Evolutionary conservation across 768 basidiomycete genomes (phyloP).

Genomic region (Agaricus bisporus): DNA sequence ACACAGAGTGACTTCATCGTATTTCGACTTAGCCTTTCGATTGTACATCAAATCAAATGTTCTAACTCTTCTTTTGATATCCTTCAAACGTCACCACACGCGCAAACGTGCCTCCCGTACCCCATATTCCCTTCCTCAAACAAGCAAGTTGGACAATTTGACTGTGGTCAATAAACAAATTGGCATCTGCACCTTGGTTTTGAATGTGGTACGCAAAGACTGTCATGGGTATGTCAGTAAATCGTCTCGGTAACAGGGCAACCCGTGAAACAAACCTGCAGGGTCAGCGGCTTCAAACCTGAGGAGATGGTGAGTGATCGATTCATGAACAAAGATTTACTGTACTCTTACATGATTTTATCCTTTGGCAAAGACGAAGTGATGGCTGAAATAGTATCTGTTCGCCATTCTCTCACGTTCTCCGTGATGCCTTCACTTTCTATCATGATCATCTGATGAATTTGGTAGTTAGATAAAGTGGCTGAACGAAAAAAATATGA

Average conservation of each 20-base stretch:
- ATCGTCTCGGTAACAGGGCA: no score
- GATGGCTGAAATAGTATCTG: slow-evolving; percentile 37
- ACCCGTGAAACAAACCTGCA: not conserved
- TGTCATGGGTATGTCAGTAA: not conserved
- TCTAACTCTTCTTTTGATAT: slow-evolving; percentile 2
- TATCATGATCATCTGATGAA: slow-evolving; percentile 33
- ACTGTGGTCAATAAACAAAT: slow-evolving; percentile 39
- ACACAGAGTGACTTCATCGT: no score
- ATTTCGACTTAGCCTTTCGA: no score
- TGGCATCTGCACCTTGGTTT: slow-evolving; percentile 34
- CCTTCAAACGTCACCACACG: slow-evolving; percentile 33
- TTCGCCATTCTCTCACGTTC: slow-evolving; percentile 35
- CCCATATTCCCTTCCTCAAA: slow-evolving; percentile 38
- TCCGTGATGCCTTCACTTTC: slow-evolving; percentile 43
- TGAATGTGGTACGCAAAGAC: slow-evolving; percentile 40
- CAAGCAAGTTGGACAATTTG: slow-evolving; percentile 40
- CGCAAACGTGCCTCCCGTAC: slow-evolving; percentile 37
- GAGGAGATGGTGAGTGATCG: not conserved
- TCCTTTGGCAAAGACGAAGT: slow-evolving; percentile 32
- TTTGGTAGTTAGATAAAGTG: not conserved
- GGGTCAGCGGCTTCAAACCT: slow-evolving; percentile 10
- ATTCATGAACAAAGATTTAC: not conserved
- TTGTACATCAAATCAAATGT: no score
- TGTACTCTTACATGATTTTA: slow-evolving; percentile 29
- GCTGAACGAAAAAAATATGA: not conserved